These are phyloP conservation scores for Arthrobotrys sphaeroides DNA, from an alignment of 2,329 filamentous ascomycete genomes.

Conservation along the genomic window DNA sequence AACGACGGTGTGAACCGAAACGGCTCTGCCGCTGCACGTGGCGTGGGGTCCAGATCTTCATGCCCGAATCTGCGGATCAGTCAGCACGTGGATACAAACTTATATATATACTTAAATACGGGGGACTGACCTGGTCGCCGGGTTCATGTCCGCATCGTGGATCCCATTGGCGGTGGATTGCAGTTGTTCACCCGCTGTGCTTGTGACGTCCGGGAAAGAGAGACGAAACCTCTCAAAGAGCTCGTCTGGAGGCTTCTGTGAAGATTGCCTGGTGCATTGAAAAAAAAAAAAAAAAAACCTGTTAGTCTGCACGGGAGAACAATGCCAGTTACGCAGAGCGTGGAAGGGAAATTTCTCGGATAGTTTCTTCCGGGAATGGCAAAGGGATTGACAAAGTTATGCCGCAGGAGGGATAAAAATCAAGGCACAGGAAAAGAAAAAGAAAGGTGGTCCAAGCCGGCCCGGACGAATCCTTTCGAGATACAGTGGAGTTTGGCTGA, in stretches of 20 bases:
- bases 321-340: neutral
- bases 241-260: slow-evolving; percentile 58
- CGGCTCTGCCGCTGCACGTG: slow-evolving; percentile 78
- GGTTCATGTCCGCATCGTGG: slow-evolving; percentile 29
- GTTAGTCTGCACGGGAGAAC: too few species aligned
- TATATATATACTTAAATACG: too few species aligned
- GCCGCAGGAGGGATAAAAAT: slow-evolving; percentile 3
- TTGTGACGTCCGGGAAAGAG: slow-evolving; percentile 57
- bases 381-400: neutral
- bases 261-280: slow-evolving; percentile 57
- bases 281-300: too few species aligned
- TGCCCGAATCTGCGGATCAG: slow-evolving; percentile 46
- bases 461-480: neutral
- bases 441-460: neutral
- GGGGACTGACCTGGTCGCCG: slow-evolving; percentile 28
- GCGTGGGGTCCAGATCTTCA: slow-evolving; percentile 80
- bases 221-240: slow-evolving; percentile 58
- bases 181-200: slow-evolving; percentile 42
- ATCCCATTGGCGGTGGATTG: slow-evolving; percentile 37
- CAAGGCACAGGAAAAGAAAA: neutral
- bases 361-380: neutral
- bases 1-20: slow-evolving; percentile 90
- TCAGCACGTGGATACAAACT: neutral
- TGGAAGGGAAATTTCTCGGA: neutral
- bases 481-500: neutral